Evolutionary conservation across 805 yeast genomes (phyloP).

Genomic region (Soucietia sequanensis): DNA sequence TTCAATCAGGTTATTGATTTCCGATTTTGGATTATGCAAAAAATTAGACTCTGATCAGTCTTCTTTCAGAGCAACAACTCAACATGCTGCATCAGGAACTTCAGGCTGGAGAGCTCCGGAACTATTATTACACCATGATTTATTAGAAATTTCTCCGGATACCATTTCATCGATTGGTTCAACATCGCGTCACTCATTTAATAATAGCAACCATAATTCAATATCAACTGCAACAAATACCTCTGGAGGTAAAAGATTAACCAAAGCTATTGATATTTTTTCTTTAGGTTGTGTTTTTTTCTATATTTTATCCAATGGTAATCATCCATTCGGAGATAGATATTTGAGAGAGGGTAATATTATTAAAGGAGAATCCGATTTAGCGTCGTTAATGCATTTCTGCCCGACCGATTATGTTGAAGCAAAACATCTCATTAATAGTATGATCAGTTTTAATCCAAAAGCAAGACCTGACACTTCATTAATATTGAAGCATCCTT

Average conservation of each 20-base stretch:
- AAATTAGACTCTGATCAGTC: slow-evolving; percentile 90
- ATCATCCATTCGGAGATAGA: slow-evolving; percentile 94
- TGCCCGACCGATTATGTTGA: slow-evolving; percentile 51
- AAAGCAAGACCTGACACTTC: slow-evolving; percentile 66
- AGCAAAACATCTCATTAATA: slow-evolving; percentile 66
- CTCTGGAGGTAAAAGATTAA: slow-evolving; percentile 52
- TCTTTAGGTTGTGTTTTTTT: slow-evolving; percentile 93
- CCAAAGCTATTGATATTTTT: slow-evolving; percentile 89
- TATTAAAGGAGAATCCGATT: slow-evolving; percentile 58
- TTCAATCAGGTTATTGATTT: slow-evolving; percentile 67
- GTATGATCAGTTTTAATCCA: slow-evolving; percentile 74
- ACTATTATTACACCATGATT: slow-evolving; percentile 46
- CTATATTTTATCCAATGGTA: slow-evolving; percentile 78
- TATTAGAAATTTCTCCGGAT: slow-evolving; percentile 38
- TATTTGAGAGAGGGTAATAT: slow-evolving; percentile 88
- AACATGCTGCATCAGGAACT: slow-evolving; percentile 88
- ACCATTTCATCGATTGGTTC: slow-evolving; percentile 29
- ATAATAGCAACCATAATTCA: slow-evolving; percentile 4
- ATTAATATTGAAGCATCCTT: slow-evolving; percentile 75
- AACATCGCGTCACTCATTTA: slow-evolving; percentile 13
- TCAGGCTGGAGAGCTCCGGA: slow-evolving; percentile 99
- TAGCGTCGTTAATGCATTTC: slow-evolving; percentile 44
- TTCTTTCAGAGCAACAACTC: slow-evolving; percentile 88
- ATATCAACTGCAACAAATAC: too few species aligned
- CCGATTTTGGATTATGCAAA: slow-evolving; percentile 96